Base-by-base conservation (phyloP, 129 eudicot species). In the Solidago caesia region DNA sequence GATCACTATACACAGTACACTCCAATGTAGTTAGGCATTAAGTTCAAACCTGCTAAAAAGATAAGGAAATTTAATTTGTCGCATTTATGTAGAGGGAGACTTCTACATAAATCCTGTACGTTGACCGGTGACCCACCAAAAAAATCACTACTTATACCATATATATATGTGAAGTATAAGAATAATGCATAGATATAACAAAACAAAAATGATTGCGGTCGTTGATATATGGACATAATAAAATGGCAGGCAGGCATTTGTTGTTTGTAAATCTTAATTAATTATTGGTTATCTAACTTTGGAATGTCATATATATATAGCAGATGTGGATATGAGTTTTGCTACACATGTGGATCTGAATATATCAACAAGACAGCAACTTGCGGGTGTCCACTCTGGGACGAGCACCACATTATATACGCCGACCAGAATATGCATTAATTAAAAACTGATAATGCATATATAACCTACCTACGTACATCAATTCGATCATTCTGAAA, bases 311-410 rank as follows among this genome's bases (percentile, higher is more conserved):
- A 48, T 48, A 13, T 12, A 33, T 14, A 48, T 48, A 13, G 78
- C 75, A 89, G 96, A 78, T 89, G 96, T 78, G 91, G 91, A 9
- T 64, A 80, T 53, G 86, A 89, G 74, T 89, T 89, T 51, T 86
- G 96, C 79, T 89, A 89, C 67, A 72, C 72, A 6, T 89, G 96
- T 76, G 96, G 96, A 84, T 86, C 89, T 12, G 12, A 46, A 7
- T 46, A 46, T 48, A 81, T 67, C 73, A 76, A 85, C 68, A 87
- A 87, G 87, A 83, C 79, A 75, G 72, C 89, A 2, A 85, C 92
- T 3, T 89, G 96, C 77, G 16, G 4, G 0, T 89, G 91, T 76
- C 77, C 72, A 5, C 6, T 86, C 3, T 89, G 96, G 96, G 84
- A 84, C 59, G 89, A 86, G 49, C 77, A 48, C 16, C 71, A 82